These are phyloP conservation scores for Sporothrix mexicana DNA, from an alignment of 2,329 filamentous ascomycete species.

Conservation along the genomic window DNA sequence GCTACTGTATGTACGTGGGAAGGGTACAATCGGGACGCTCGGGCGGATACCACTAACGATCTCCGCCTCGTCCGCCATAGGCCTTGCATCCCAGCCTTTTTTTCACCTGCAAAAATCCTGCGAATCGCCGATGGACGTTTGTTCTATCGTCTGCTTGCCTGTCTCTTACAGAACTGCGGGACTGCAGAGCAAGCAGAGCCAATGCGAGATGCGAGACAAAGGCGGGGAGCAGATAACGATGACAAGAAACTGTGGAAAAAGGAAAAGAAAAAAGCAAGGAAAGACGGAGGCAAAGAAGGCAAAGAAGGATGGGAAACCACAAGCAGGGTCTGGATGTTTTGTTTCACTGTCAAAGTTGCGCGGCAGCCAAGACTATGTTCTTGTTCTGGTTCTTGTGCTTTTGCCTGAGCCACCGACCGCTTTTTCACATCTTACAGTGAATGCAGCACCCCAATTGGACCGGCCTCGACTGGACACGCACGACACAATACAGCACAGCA, in stretches of 20 bases:
- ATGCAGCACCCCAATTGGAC: too few relatives aligned
- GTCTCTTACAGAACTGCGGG: neutral
- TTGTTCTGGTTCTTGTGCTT: neutral
- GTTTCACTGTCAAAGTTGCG: constrained; percentile 21
- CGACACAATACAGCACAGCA: neutral
- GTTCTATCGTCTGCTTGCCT: neutral
- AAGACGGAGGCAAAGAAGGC: neutral
- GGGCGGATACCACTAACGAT: constrained; percentile 8
- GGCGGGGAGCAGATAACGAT: neutral
- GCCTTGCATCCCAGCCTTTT: neutral
- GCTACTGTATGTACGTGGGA: neutral
- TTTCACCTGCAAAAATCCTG: neutral
- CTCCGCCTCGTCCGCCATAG: neutral
- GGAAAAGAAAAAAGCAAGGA: neutral
- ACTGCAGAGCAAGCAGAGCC: neutral
- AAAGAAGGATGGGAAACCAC: neutral
- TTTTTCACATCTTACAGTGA: neutral
- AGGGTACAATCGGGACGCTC: constrained; percentile 20
- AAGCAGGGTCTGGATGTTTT: neutral
- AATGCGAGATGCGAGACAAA: constrained; percentile 22
- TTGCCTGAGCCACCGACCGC: constrained; percentile 12
- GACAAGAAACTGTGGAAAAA: constrained; percentile 1
- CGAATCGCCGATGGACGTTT: constrained; percentile 9
- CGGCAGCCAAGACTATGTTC: constrained; percentile 12
- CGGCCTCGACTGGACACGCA: neutral